Evolutionary conservation across 768 basidiomycete genomes (phyloP).

Genomic region (Boletus sp.): DNA sequence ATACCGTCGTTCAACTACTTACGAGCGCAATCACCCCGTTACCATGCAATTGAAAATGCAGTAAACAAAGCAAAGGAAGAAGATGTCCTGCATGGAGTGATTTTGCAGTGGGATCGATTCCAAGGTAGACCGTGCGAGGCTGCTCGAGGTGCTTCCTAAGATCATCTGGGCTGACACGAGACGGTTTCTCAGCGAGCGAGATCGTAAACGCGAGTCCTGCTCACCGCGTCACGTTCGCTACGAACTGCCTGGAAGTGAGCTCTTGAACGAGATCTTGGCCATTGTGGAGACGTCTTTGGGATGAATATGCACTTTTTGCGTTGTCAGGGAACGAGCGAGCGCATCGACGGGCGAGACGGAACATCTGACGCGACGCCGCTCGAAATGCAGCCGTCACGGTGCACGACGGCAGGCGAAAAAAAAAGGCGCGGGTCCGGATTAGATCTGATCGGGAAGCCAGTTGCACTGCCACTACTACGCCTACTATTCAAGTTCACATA

Average conservation of each 20-base stretch:
- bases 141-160: conserved; percentile 36
- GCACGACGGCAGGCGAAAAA: not conserved
- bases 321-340: conserved; percentile 1
- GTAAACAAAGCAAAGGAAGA: conserved; percentile 77
- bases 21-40: conserved; percentile 84
- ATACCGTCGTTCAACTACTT: conserved; percentile 29
- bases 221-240: conserved; percentile 39
- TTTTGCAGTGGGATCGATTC: conserved; percentile 89
- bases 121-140: conserved; percentile 69
- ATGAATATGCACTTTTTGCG: not conserved
- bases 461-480: conserved; percentile 14
- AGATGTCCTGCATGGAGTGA: conserved; percentile 95
- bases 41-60: conserved; percentile 88
- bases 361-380: conserved; percentile 15
- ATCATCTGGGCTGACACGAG: conserved; percentile 39
- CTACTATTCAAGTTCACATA: not conserved
- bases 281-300: conserved; percentile 16
- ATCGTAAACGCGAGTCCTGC: not conserved
- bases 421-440: not conserved
- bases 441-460: conserved; percentile 4
- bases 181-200: not conserved
- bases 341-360: conserved; percentile 21
- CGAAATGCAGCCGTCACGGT: not conserved
- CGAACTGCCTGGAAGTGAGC: conserved; percentile 30
- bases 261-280: conserved; percentile 33